Percentiles rank a stretch among this genome's conserved stretches.
Evolutionary conservation across 352 stramenopile species (phyloP).

Genomic region (Phytopythium cucurbitacearum): DNA sequence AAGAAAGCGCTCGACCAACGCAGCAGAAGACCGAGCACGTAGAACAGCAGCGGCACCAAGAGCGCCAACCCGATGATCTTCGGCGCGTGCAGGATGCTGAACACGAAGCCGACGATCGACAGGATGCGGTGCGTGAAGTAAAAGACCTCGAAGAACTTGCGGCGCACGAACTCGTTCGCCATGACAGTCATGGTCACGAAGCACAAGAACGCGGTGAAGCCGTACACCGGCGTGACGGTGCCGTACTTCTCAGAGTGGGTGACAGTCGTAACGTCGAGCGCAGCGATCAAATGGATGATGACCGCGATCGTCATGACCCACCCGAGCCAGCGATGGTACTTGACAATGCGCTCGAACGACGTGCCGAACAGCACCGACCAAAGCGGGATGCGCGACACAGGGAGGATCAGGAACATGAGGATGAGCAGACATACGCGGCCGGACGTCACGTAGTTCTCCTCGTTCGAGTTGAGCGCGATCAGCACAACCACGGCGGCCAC

Average conservation of each 20-base stretch:
- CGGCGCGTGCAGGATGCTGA: constrained; percentile 61
- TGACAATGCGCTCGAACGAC: constrained; percentile 79
- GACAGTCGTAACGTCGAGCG: constrained; percentile 32
- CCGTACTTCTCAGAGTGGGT: constrained; percentile 44
- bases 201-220: constrained; percentile 56
- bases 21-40: constrained; percentile 46
- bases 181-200: constrained; percentile 52
- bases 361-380: constrained; percentile 71
- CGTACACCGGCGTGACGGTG: constrained; percentile 50
- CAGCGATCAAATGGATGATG: constrained; percentile 58
- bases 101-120: constrained; percentile 70
- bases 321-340: constrained; percentile 84
- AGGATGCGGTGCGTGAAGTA: constrained; percentile 74
- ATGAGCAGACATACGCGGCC: constrained; percentile 62
- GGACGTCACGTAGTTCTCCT: constrained; percentile 31
- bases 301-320: constrained; percentile 46
- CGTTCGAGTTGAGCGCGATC: constrained; percentile 28
- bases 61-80: constrained; percentile 57
- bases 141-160: constrained; percentile 69
- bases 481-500: constrained; percentile 39
- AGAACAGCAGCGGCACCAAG: constrained; percentile 55
- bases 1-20: constrained; percentile 51
- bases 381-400: constrained; percentile 48
- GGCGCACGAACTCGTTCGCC: constrained; percentile 60
- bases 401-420: constrained; percentile 79